Conservation (phyloP, 495 filamentous ascomycete genomes). For the Hypoxylon intermedium region DNA sequence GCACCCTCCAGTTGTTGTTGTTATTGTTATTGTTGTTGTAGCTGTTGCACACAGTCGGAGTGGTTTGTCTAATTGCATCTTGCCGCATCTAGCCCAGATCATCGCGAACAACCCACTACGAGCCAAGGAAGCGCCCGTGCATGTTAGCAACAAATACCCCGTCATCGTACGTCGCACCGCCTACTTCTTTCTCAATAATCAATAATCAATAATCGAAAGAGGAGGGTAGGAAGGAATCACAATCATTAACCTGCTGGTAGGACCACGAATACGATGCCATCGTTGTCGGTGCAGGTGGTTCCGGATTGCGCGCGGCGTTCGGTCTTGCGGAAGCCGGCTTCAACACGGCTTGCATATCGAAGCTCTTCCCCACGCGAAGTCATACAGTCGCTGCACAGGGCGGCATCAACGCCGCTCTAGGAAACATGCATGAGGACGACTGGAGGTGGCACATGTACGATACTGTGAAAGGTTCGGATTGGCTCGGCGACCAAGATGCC, state of each 20-base stretch:
- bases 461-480: slow-evolving; percentile 98
- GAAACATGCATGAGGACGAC: slow-evolving; percentile 88
- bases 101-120: slow-evolving; percentile 83
- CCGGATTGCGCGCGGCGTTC: slow-evolving; percentile 93
- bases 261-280: slow-evolving; percentile 77
- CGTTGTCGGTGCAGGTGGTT: slow-evolving; percentile 92
- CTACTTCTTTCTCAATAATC: neutral
- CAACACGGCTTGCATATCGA: slow-evolving; percentile 97
- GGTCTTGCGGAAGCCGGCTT: slow-evolving; percentile 97
- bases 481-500: slow-evolving; percentile 97
- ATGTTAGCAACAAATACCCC: slow-evolving; percentile 85
- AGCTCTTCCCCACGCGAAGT: slow-evolving; percentile 94
- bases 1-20: slow-evolving; percentile 6
- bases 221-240: no score
- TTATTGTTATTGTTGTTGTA: no score
- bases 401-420: slow-evolving; percentile 94
- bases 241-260: slow-evolving; percentile 44
- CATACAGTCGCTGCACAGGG: slow-evolving; percentile 96
- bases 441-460: slow-evolving; percentile 99
- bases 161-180: slow-evolving; percentile 74
- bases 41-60: no score
- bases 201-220: no score
- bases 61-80: slow-evolving; percentile 38
- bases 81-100: slow-evolving; percentile 62
- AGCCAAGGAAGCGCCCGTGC: slow-evolving; percentile 87